These are phyloP conservation scores for Pseudogymnoascus sp. DNA, from an alignment of 2,329 filamentous ascomycete genomes.

Conservation along the genomic window DNA sequence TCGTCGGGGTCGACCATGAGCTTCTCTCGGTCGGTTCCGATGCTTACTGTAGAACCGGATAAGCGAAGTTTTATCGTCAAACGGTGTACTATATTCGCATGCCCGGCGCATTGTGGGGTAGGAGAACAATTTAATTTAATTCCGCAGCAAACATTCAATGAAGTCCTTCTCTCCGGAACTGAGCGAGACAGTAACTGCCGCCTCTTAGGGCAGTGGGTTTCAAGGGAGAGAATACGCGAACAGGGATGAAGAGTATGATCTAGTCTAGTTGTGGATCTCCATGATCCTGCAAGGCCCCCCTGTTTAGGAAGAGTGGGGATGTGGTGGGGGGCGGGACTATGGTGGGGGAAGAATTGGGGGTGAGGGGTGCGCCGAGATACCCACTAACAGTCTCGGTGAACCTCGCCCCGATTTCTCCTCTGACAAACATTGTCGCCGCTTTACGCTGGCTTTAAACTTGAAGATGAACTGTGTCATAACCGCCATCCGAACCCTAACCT, in stretches of 20 bases:
- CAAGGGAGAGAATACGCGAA: not conserved
- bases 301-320: not conserved
- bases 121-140: not conserved
- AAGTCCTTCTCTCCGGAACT: not conserved
- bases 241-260: not conserved
- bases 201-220: not conserved
- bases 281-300: not conserved
- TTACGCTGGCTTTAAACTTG: constrained; percentile 5
- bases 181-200: not conserved
- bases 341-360: not conserved
- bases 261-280: not conserved
- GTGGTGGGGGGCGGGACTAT: not conserved
- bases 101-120: not conserved
- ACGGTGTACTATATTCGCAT: not conserved
- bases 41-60: not conserved
- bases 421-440: not conserved
- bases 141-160: not conserved
- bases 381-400: constrained; percentile 12
- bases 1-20: too few species aligned
- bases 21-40: too few species aligned
- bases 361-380: not conserved
- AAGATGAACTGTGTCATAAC: not conserved
- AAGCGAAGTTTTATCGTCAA: not conserved
- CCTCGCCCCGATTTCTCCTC: not conserved
- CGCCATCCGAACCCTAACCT: not conserved